phyloP scores from a whole-genome alignment of 805 yeast species.

The Cyberlindnera saturnus region DNA sequence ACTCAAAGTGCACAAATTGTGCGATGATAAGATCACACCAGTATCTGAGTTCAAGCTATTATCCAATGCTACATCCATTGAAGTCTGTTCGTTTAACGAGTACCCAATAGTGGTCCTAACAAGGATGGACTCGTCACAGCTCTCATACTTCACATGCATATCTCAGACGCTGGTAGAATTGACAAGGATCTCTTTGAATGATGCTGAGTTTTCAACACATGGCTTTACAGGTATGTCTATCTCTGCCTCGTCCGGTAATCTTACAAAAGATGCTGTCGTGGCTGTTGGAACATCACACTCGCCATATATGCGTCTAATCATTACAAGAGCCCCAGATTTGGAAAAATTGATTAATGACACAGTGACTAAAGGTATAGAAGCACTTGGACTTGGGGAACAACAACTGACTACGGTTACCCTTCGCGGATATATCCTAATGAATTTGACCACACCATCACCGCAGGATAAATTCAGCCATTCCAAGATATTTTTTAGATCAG shows the following conservation, averaged over 20 bases:
- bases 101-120: conserved; percentile 45
- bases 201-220: conserved; percentile 62
- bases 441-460: conserved; percentile 48
- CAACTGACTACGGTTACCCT: conserved; percentile 13
- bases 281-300: conserved; percentile 72
- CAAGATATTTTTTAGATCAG: conserved; percentile 37
- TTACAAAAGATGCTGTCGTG: conserved; percentile 27
- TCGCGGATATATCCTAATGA: conserved; percentile 34
- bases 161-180: conserved; percentile 26
- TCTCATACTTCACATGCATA: conserved; percentile 35
- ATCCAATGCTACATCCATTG: conserved; percentile 49
- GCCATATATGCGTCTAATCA: conserved; percentile 67
- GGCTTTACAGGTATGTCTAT: conserved; percentile 55
- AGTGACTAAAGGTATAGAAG: background rate
- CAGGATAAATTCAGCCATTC: conserved; percentile 64
- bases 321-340: conserved; percentile 40
- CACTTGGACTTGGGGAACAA: background rate
- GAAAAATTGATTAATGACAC: background rate
- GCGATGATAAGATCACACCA: conserved; percentile 12
- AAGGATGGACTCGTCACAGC: conserved; percentile 51
- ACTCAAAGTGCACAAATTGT: conserved; percentile 32
- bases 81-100: conserved; percentile 23
- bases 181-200: conserved; percentile 55
- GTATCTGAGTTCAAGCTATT: conserved; percentile 30
- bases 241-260: conserved; percentile 18